Evolutionary conservation across 1,284 basidiomycete genomes (phyloP), one percentile per base, ranked within the genome.

Genomic region (Sporisorium scitamineum): DNA sequence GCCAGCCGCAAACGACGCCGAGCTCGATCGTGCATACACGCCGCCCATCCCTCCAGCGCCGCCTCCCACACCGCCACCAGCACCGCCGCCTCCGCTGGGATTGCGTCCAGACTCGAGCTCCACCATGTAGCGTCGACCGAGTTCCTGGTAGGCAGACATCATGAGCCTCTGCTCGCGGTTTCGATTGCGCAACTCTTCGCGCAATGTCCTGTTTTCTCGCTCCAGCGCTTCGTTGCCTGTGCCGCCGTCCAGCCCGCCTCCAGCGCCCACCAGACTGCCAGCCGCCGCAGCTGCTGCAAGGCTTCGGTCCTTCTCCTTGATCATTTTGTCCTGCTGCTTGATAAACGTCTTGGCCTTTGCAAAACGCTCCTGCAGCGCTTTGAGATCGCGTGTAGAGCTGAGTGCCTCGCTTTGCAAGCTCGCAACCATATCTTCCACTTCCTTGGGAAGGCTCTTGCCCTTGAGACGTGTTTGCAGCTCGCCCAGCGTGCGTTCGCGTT

Each of bases 281-380:
- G 54, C 61, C 8, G 61, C 61, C 2, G 64, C 60, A 0, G 57
- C 61, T 11, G 61, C 64, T 18, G 65, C 74, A 22, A 70, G 51
- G 52, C 55, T 65, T 22, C 79, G 62, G 41, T 81, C 76, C 57
- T 69, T 76, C 18, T 80, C 80, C 69, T 81, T 80, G 70, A 81
- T 71, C 70, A 80, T 76, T 53, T 68, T 70, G 87, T 96, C 94
- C 85, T 97, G 95, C 57, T 91, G 89, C 85, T 93, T 93, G 88
- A 97, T 95, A 86, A 96, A 95, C 92, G 94, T 88, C 79, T 91
- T 91, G 5, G 94, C 93, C 86, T 95, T 95, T 72, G 88, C 85
- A 53, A 97, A 88, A 85, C 94, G 94, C 73, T 94, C 93, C 73
- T 91, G 89, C 1, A 89, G 84, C 14, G 89, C 90, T 86, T 92